These are phyloP conservation scores for Lanmaoa pseudosensibilis DNA, from an alignment of 768 basidiomycete species.

Conservation along the genomic window DNA sequence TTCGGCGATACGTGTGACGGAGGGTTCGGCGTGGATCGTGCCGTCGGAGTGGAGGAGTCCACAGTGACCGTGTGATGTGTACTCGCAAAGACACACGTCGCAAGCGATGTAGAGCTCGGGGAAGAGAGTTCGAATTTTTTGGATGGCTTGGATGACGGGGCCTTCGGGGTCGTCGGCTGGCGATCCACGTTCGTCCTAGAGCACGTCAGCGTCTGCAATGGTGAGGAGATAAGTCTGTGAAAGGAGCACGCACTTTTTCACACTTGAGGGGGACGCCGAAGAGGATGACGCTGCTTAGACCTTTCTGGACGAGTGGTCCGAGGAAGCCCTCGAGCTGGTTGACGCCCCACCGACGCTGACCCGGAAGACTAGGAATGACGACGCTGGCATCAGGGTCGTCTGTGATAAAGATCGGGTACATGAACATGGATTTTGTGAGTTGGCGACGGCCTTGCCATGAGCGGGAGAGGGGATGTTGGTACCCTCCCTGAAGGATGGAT, in stretches of 20 bases:
- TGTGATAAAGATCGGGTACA: constrained; percentile 99
- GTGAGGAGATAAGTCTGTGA: neutral
- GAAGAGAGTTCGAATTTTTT: constrained; percentile 71
- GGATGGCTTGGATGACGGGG: constrained; percentile 93
- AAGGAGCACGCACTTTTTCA: constrained; percentile 54
- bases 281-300: constrained; percentile 86
- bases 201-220: neutral
- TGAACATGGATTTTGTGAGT: constrained; percentile 90
- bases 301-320: constrained; percentile 84
- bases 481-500: constrained; percentile 88
- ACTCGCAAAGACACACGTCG: constrained; percentile 99
- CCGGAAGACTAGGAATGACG: constrained; percentile 75
- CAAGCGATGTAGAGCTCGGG: constrained; percentile 86
- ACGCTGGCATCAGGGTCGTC: constrained; percentile 88
- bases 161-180: constrained; percentile 89
- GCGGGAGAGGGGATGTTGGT: constrained; percentile 87
- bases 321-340: constrained; percentile 88
- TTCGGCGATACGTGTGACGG: constrained; percentile 85
- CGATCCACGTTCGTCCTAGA: constrained; percentile 75
- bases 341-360: constrained; percentile 93
- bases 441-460: constrained; percentile 81
- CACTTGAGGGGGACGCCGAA: constrained; percentile 90
- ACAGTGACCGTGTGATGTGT: constrained; percentile 98
- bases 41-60: constrained; percentile 75
- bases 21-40: constrained; percentile 73